Evolutionary conservation across 345 rosid genomes (phyloP).

Genomic region (Salix caprea): DNA sequence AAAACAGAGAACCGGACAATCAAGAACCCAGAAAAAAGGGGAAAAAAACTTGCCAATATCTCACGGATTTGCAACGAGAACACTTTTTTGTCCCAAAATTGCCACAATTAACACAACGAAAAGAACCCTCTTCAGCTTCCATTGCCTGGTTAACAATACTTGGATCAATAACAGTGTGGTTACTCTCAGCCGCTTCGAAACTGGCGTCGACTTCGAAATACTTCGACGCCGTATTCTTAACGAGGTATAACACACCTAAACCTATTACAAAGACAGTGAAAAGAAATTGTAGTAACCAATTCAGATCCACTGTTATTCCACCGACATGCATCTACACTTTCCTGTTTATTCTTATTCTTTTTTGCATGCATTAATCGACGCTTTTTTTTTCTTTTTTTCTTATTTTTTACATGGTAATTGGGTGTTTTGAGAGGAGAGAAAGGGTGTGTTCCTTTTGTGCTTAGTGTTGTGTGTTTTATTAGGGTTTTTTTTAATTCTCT

Average conservation of each 20-base stretch:
- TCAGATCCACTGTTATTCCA: constrained; percentile 64
- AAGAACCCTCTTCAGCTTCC: constrained; percentile 9
- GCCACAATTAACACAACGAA: constrained; percentile 37
- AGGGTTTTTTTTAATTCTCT: not conserved
- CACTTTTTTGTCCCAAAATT: constrained; percentile 31
- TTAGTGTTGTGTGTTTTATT: not conserved
- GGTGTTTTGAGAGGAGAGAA: not conserved
- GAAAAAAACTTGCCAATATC: constrained; percentile 39
- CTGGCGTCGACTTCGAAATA: constrained; percentile 83
- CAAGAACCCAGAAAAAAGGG: not conserved
- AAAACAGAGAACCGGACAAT: not conserved
- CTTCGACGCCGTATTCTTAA: constrained; percentile 74
- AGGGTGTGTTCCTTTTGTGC: not conserved
- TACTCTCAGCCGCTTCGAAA: constrained; percentile 39
- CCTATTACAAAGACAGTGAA: constrained; percentile 48
- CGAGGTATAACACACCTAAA: constrained; percentile 51
- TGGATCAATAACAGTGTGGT: constrained; percentile 9
- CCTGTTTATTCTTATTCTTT: not conserved
- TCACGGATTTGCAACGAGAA: constrained; percentile 56
- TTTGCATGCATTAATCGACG: not conserved
- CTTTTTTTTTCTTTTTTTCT: not conserved
- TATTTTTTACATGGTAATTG: not conserved
- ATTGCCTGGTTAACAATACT: not conserved
- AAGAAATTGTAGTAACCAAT: constrained; percentile 64
- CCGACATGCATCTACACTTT: constrained; percentile 73